These are phyloP conservation scores for Metschnikowia lachancei DNA, from an alignment of 805 yeast genomes.

Conservation along the genomic window DNA sequence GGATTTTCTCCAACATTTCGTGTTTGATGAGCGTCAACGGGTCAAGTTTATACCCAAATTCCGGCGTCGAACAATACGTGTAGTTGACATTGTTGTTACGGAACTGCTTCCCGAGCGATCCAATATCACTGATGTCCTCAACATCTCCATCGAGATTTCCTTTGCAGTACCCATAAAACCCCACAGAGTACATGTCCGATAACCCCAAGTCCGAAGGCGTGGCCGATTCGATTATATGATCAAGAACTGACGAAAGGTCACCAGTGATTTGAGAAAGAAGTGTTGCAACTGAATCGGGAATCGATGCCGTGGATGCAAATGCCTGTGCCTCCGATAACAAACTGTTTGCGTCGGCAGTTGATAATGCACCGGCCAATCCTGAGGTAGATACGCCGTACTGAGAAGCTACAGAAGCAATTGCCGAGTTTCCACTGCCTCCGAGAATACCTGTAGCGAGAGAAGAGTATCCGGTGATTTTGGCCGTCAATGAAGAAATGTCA, in stretches of 20 bases:
- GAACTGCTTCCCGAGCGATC: constrained; percentile 22
- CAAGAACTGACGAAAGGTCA: constrained; percentile 19
- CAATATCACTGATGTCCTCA: constrained; percentile 10
- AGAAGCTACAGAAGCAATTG: constrained; percentile 10
- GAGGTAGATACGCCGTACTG: constrained; percentile 10
- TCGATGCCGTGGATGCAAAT: constrained; percentile 16
- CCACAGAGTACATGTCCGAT: constrained; percentile 38
- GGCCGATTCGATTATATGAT: constrained; percentile 21
- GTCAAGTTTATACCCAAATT: constrained; percentile 55
- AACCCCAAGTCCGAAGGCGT: constrained; percentile 36
- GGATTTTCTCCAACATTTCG: constrained; percentile 33
- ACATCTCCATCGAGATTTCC: constrained; percentile 23
- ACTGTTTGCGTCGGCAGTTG: constrained; percentile 9
- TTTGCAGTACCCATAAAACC: constrained; percentile 46
- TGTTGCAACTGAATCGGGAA: constrained; percentile 18
- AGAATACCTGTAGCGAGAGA: constrained; percentile 4
- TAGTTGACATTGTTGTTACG: constrained; percentile 33
- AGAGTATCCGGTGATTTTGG: constrained; percentile 5
- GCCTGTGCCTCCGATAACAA: constrained; percentile 13
- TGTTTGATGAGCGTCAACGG: constrained; percentile 40
- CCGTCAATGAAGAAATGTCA: constrained; percentile 6
- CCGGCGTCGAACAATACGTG: constrained; percentile 53
- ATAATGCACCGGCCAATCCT: constrained; percentile 5
- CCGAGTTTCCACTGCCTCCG: constrained; percentile 6
- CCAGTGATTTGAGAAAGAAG: constrained; percentile 14